A percentile compares a stretch with the other conserved stretches of the same genome.
These are phyloP conservation scores for Paracoccidioides brasiliensis DNA, from an alignment of 2,329 filamentous ascomycete species.

Conservation along the genomic window DNA sequence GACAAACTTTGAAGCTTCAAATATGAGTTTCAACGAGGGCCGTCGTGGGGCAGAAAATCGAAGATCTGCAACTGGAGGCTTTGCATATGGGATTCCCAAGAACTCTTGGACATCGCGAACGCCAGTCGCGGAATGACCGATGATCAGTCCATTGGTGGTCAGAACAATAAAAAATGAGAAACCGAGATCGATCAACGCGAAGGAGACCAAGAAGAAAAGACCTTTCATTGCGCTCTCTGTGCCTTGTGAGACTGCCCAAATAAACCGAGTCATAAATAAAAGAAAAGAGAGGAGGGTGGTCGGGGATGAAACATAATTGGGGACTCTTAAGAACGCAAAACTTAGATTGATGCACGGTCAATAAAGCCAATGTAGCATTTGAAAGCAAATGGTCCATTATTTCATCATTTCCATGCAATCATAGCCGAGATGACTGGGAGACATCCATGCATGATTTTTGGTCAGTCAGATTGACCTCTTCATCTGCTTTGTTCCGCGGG, in stretches of 20 bases:
- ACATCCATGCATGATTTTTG: too few relatives aligned
- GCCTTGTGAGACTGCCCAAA: neutral
- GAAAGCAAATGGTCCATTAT: too few relatives aligned
- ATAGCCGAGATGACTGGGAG: too few relatives aligned
- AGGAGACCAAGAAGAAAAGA: neutral
- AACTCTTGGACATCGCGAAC: constrained; percentile 15
- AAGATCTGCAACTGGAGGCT: constrained; percentile 16
- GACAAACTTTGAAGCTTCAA: constrained; percentile 11
- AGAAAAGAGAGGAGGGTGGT: too few relatives aligned
- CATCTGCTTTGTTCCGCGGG: too few relatives aligned
- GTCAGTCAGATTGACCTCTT: too few relatives aligned
- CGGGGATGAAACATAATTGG: too few relatives aligned
- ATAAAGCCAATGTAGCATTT: too few relatives aligned
- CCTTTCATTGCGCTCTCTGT: neutral
- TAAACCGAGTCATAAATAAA: too few relatives aligned
- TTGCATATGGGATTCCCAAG: constrained; percentile 19
- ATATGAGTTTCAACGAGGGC: constrained; percentile 7
- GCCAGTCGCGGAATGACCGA: constrained; percentile 11
- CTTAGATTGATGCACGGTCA: too few relatives aligned
- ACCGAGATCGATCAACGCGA: neutral
- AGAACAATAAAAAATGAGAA: constrained; percentile 5
- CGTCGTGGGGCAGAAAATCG: constrained; percentile 17
- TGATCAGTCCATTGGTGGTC: constrained; percentile 16
- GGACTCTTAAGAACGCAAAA: too few relatives aligned
- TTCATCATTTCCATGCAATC: too few relatives aligned